phyloP scores from a whole-genome alignment of 75 land plant species.

The Gnetum montanum region DNA sequence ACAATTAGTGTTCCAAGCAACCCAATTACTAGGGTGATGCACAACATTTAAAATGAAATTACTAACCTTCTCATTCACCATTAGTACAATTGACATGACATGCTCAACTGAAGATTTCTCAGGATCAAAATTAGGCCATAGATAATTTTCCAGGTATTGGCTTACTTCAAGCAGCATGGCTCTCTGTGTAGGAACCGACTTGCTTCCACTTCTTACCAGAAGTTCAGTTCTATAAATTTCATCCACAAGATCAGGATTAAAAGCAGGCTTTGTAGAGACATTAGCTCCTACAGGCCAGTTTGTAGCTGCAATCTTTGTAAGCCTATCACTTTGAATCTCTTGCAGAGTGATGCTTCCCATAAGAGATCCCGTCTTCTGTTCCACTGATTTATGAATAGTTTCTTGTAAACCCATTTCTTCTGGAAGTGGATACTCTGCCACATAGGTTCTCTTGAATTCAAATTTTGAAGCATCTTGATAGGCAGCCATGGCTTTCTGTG shows the following conservation, averaged over 20 bases:
- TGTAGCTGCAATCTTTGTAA: constrained; percentile 66
- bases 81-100: constrained; percentile 95
- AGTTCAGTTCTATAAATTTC: constrained; percentile 90
- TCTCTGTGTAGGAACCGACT: constrained; percentile 76
- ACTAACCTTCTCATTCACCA: constrained; percentile 96
- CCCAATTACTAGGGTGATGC: too few species aligned
- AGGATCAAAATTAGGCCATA: constrained; percentile 93
- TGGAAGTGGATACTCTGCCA: constrained; percentile 9
- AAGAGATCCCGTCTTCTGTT: constrained; percentile 17
- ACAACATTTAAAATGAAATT: too few species aligned
- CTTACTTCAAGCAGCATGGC: constrained; percentile 95
- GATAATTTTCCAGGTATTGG: constrained; percentile 96
- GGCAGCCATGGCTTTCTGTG: background rate
- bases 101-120: constrained; percentile 80
- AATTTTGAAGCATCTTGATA: background rate
- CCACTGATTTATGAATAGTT: constrained; percentile 19
- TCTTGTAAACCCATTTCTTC: background rate
- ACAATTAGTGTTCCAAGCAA: too few species aligned
- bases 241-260: constrained; percentile 70
- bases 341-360: constrained; percentile 49
- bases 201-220: constrained; percentile 41
- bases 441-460: constrained; percentile 1
- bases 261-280: constrained; percentile 17
- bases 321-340: constrained; percentile 71
- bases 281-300: constrained; percentile 48